A percentile compares a stretch with the other conserved stretches of the same genome.
Conservation (phyloP, 106 monocot genomes). For the Platanthera zijinensis region DNA sequence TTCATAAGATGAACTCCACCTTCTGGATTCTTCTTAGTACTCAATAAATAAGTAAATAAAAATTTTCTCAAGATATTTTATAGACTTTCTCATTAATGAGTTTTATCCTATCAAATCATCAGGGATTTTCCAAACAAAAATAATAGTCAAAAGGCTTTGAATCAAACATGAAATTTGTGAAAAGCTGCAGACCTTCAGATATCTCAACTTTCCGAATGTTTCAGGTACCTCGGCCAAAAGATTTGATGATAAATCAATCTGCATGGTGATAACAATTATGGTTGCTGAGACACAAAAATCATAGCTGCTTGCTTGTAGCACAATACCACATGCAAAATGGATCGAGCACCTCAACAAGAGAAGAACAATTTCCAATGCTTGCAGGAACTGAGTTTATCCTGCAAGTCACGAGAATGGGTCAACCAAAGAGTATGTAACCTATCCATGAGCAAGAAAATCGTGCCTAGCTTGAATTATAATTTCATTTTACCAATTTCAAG, state of each 20-base stretch:
- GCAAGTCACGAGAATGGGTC: slow-evolving; percentile 12
- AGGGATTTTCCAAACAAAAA: no score
- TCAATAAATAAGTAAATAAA: no score
- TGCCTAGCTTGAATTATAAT: neutral
- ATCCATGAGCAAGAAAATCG: neutral
- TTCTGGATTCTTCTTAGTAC: no score
- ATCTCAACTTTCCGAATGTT: slow-evolving; percentile 48
- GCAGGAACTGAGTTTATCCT: slow-evolving; percentile 67
- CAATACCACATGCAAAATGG: neutral
- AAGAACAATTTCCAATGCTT: slow-evolving; percentile 58
- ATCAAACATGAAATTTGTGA: neutral
- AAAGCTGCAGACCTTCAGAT: slow-evolving; percentile 61
- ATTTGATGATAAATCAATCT: slow-evolving; percentile 89
- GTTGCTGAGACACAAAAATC: neutral
- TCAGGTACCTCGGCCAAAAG: slow-evolving; percentile 66
- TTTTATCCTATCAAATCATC: no score
- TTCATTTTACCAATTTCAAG: neutral
- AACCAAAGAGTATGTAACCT: neutral
- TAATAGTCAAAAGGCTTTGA: no score
- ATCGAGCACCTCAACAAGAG: slow-evolving; percentile 62
- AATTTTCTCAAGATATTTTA: no score
- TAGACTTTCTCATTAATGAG: no score
- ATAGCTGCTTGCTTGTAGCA: slow-evolving; percentile 1
- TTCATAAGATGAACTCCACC: no score
- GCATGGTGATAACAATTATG: slow-evolving; percentile 11